Conservation (phyloP, 805 yeast species). For the Diddensiella transvaalensis region DNA sequence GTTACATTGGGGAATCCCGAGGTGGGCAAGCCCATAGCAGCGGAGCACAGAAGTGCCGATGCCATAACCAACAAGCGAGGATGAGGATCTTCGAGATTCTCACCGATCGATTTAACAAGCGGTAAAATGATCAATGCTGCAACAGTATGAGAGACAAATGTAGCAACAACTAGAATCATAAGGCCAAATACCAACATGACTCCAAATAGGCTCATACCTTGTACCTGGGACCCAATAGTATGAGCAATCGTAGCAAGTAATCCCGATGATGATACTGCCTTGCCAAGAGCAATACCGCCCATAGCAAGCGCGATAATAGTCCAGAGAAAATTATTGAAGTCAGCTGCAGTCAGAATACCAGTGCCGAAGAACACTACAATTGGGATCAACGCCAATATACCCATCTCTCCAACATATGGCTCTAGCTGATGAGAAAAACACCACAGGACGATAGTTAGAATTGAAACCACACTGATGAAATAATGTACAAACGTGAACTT, state of each 20-base stretch:
- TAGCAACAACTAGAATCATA: conserved; percentile 78
- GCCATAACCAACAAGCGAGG: conserved; percentile 75
- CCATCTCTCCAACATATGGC: conserved; percentile 86
- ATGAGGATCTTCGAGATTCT: conserved; percentile 57
- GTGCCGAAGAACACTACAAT: conserved; percentile 89
- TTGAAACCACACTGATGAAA: conserved; percentile 65
- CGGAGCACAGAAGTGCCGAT: conserved; percentile 70
- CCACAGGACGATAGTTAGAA: conserved; percentile 80
- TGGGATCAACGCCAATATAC: conserved; percentile 89
- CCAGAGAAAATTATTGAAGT: conserved; percentile 95
- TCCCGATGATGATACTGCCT: conserved; percentile 91
- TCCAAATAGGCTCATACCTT: conserved; percentile 64
- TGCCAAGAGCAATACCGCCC: conserved; percentile 97
- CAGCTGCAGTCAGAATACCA: conserved; percentile 81
- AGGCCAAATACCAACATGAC: conserved; percentile 77
- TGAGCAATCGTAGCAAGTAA: conserved; percentile 73
- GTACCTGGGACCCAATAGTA: conserved; percentile 61
- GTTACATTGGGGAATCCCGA: conserved; percentile 98
- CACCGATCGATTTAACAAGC: conserved; percentile 85
- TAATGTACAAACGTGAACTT: conserved; percentile 69
- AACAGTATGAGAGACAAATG: conserved; percentile 95
- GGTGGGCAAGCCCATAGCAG: conserved; percentile 97
- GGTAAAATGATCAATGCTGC: conserved; percentile 94
- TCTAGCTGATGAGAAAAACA: conserved; percentile 77
- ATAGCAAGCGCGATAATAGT: conserved; percentile 91